Evolutionary conservation across 177 flowering plant species (phyloP), one percentile per base, ranked within the genome.

Genomic region (Vitis hybrid): DNA sequence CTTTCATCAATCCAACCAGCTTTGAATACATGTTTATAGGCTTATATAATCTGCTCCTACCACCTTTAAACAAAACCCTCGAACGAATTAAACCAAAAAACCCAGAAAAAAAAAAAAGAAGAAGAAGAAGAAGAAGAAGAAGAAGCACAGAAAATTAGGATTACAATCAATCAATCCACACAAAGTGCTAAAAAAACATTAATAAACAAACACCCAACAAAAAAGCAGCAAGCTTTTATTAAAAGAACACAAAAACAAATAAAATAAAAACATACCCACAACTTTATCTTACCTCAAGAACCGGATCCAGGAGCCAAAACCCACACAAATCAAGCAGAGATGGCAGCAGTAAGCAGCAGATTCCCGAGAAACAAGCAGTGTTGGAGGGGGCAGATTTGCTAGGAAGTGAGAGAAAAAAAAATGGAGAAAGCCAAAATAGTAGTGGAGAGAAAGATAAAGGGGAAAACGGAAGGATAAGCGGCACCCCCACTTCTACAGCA

Each of bases 251-350:
- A 48, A 62, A 13, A 11, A 54, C 56, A 2, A 70, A 62, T 18
- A n/a, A 63, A 17, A 62, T 30, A 61, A 66, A 51, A 65, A 65
- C 1, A 49, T 68, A 40, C 58, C 19, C 32, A 6, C 21, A 61
- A 49, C 54, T 56, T 72, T 75, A 66, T 57, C 72, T 73, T 65
- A 77, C 78, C 82, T 50, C 49, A 75, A 61, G 63, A 70, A 69
- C 49, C 52, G 75, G 78, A 77, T 80, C 82, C 78, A 76, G 67
- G 76, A 69, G 72, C 50, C 59, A 66, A 66, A 52, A 56, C 10
- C 24, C 6, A 18, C 56, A 46, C 5, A 24, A 62, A 15, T 2
- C 11, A 24, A 50, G 56, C 32, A 61, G 27, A 15, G 55, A n/a
- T 35, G 59, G 40, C 46, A 11, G 57, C 64, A 57, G 56, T 59